Percentiles rank a stretch among this genome's conserved stretches.
These are phyloP conservation scores for Thielaviopsis musarum DNA, from an alignment of 2,329 filamentous ascomycete species.

Conservation along the genomic window DNA sequence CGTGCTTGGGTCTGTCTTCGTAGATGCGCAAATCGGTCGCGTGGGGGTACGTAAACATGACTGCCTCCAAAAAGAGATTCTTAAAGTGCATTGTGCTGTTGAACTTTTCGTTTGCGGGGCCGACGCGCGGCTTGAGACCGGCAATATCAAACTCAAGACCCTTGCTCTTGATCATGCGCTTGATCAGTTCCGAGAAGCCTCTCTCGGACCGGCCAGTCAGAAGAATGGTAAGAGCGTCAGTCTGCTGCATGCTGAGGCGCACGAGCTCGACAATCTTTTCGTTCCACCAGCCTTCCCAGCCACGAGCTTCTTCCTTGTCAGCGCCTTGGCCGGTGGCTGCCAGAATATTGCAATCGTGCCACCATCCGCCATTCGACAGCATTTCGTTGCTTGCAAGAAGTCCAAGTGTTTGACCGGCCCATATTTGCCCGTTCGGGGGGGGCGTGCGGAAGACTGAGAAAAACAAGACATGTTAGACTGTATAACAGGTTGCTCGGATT, in stretches of 20 bases:
- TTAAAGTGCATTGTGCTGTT: conserved; percentile 82
- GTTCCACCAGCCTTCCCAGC: conserved; percentile 94
- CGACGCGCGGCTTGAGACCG: conserved; percentile 68
- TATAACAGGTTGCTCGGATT: not conserved
- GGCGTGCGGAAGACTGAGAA: conserved; percentile 71
- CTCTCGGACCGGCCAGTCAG: conserved; percentile 72
- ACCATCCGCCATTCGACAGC: conserved; percentile 82
- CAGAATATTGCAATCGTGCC: conserved; percentile 82
- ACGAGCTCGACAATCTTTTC: conserved; percentile 74
- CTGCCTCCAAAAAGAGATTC: conserved; percentile 59
- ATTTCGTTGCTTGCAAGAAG: conserved; percentile 57
- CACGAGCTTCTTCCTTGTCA: conserved; percentile 64
- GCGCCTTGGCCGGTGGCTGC: conserved; percentile 70
- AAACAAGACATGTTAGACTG: not conserved
- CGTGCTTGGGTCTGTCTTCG: conserved; percentile 50
- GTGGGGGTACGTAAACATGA: conserved; percentile 71
- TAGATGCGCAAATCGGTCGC: conserved; percentile 71
- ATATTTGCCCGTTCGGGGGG: conserved; percentile 73
- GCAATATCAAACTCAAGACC: conserved; percentile 76
- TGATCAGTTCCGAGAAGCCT: conserved; percentile 62
- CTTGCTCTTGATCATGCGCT: conserved; percentile 62
- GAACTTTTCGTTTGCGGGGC: conserved; percentile 66
- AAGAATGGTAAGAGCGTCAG: conserved; percentile 69
- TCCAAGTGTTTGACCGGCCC: conserved; percentile 64
- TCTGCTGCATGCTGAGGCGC: conserved; percentile 62